Conservation (phyloP, 2,329 filamentous ascomycete species). For the Trichoderma sp. region DNA sequence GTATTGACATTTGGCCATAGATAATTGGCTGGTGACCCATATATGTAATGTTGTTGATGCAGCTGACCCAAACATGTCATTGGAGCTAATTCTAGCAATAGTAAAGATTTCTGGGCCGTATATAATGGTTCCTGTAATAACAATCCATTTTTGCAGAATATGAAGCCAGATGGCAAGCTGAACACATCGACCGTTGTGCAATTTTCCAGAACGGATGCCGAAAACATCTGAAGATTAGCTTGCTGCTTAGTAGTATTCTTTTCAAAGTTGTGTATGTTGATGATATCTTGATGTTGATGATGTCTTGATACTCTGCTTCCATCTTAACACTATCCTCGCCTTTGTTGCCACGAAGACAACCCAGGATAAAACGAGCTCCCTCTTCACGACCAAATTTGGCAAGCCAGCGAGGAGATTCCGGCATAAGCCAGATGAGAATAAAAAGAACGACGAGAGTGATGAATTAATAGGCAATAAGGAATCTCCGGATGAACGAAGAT, state of each 20-base stretch:
- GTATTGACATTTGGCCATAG: background rate
- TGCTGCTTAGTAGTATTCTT: constrained; percentile 54
- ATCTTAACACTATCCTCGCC: constrained; percentile 51
- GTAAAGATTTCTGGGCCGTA: constrained; percentile 59
- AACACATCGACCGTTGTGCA: constrained; percentile 65
- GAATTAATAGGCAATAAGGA: constrained; percentile 69
- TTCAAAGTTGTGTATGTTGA: constrained; percentile 60
- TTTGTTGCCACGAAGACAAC: constrained; percentile 58
- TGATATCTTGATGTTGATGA: constrained; percentile 65
- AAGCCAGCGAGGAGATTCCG: constrained; percentile 66
- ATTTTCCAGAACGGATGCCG: constrained; percentile 59
- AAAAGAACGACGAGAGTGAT: constrained; percentile 59
- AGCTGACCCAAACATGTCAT: constrained; percentile 62
- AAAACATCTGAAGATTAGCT: constrained; percentile 66
- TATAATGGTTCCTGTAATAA: constrained; percentile 66
- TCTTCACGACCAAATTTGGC: constrained; percentile 63
- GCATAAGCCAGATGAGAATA: constrained; percentile 60
- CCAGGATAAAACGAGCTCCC: constrained; percentile 64
- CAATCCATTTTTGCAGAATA: constrained; percentile 68
- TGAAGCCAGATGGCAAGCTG: constrained; percentile 70
- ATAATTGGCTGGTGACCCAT: constrained; percentile 34
- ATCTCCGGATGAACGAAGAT: constrained; percentile 62
- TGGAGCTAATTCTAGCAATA: constrained; percentile 61
- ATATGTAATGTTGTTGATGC: constrained; percentile 49
- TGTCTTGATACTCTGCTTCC: constrained; percentile 65